phyloP scores from a whole-genome alignment of 202 grass and related monocot species.

The Saccharum hybrid region DNA sequence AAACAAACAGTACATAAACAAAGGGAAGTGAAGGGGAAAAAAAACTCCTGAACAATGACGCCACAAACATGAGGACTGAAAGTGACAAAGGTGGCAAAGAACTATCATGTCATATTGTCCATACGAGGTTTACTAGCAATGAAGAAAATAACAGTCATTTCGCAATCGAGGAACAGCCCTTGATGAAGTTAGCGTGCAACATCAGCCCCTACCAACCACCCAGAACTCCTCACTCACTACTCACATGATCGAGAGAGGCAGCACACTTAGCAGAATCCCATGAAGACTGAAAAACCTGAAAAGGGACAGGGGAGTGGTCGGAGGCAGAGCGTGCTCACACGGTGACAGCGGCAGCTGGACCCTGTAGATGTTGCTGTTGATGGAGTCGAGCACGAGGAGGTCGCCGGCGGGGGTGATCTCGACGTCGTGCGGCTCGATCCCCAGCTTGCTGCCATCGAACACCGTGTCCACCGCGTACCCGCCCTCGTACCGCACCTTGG shows the following conservation, averaged over 20 bases:
- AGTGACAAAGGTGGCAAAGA: slow-evolving; percentile 11
- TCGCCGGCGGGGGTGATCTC: slow-evolving; percentile 83
- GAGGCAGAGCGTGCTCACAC: slow-evolving; percentile 67
- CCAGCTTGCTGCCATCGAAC: slow-evolving; percentile 97
- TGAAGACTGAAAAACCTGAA: slow-evolving; percentile 26
- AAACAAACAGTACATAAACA: slow-evolving; percentile 6
- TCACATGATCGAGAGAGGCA: not conserved
- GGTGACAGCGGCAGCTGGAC: slow-evolving; percentile 76
- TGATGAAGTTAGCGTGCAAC: slow-evolving; percentile 37
- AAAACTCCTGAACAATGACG: not conserved
- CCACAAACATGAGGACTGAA: slow-evolving; percentile 27
- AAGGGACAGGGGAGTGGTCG: slow-evolving; percentile 18
- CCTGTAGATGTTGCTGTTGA: slow-evolving; percentile 97
- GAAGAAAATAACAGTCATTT: slow-evolving; percentile 39
- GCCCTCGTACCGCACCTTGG: slow-evolving; percentile 86
- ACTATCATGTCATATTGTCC: slow-evolving; percentile 18
- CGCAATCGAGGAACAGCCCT: slow-evolving; percentile 36
- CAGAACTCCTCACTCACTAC: not conserved
- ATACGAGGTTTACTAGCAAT: slow-evolving; percentile 9
- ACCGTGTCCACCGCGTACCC: slow-evolving; percentile 92
- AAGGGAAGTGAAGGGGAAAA: not conserved
- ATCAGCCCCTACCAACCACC: slow-evolving; percentile 39
- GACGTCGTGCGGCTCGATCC: slow-evolving; percentile 87
- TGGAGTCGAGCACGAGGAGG: slow-evolving; percentile 88
- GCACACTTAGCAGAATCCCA: slow-evolving; percentile 45